A percentile compares a stretch with the other conserved stretches of the same genome.
phyloP scores from a whole-genome alignment of 192 early-diverging fungal species.

The Coemansia sp. region DNA sequence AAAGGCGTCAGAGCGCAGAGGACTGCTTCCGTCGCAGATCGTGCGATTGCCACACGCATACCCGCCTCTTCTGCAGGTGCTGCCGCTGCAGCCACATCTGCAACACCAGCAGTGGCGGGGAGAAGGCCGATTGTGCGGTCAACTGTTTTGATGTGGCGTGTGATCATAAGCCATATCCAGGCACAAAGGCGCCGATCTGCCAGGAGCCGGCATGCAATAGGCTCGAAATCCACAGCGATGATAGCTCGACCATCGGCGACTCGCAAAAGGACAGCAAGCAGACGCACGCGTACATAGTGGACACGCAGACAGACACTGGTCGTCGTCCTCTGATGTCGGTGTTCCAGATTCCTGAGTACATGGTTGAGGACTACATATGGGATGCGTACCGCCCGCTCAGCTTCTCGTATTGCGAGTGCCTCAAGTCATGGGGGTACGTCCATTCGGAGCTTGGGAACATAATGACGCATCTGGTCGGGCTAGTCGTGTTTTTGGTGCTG shows the following conservation, averaged over 20 bases:
- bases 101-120: slow-evolving; percentile 1
- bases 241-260: slow-evolving; percentile 3
- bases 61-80: not conserved
- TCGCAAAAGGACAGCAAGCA: not conserved
- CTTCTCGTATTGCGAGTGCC: slow-evolving; percentile 70
- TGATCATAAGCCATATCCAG: not conserved
- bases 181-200: not conserved
- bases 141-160: not conserved
- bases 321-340: slow-evolving; percentile 39
- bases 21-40: not conserved
- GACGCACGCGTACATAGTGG: not conserved
- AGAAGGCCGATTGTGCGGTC: not conserved
- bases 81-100: not conserved
- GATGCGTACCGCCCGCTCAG: slow-evolving; percentile 75
- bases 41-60: not conserved
- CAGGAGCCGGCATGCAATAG: not conserved
- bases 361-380: slow-evolving; percentile 79
- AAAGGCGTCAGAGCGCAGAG: not conserved
- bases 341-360: slow-evolving; percentile 66
- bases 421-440: slow-evolving; percentile 73
- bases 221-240: not conserved
- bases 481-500: slow-evolving; percentile 59
- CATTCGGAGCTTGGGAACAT: slow-evolving; percentile 96
- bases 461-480: slow-evolving; percentile 77
- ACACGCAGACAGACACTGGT: not conserved